These are phyloP conservation scores for Vicia sativa DNA, from an alignment of 306 rosid genomes.

Conservation along the genomic window DNA sequence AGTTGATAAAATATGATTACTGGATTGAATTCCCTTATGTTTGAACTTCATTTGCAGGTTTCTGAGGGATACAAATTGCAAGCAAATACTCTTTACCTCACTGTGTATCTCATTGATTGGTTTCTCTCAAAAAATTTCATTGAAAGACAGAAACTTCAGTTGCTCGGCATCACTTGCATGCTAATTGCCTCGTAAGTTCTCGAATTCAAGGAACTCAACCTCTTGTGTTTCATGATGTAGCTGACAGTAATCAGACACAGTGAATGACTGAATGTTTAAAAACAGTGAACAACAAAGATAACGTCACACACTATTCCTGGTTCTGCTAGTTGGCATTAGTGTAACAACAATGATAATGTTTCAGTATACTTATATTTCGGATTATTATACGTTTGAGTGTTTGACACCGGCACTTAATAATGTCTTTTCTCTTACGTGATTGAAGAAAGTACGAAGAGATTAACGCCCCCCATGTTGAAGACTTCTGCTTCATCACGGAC, in stretches of 20 bases:
- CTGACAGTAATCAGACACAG: no score
- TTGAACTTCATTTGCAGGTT: constrained; percentile 54
- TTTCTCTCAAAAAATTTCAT: constrained; percentile 75
- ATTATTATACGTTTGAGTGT: not conserved
- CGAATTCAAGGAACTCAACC: constrained; percentile 31
- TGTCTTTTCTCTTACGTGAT: constrained; percentile 33
- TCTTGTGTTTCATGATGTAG: not conserved
- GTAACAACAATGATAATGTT: not conserved
- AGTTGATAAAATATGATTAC: not conserved
- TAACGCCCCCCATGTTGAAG: constrained; percentile 80
- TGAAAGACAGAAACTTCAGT: constrained; percentile 78
- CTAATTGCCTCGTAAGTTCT: constrained; percentile 86
- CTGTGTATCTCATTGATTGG: constrained; percentile 80
- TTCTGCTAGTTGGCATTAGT: not conserved
- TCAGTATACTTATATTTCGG: not conserved
- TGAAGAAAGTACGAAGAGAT: constrained; percentile 92
- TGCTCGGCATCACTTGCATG: constrained; percentile 96
- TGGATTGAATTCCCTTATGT: not conserved
- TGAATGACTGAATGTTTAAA: no score
- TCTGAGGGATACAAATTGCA: constrained; percentile 82
- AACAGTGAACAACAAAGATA: no score
- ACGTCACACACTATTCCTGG: not conserved
- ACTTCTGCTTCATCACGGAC: constrained; percentile 90
- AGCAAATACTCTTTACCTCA: constrained; percentile 81
- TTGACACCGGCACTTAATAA: constrained; percentile 5